These are phyloP conservation scores for Planoprotostelium fungivorum DNA, from an alignment of 78 protist genomes.

Conservation along the genomic window DNA sequence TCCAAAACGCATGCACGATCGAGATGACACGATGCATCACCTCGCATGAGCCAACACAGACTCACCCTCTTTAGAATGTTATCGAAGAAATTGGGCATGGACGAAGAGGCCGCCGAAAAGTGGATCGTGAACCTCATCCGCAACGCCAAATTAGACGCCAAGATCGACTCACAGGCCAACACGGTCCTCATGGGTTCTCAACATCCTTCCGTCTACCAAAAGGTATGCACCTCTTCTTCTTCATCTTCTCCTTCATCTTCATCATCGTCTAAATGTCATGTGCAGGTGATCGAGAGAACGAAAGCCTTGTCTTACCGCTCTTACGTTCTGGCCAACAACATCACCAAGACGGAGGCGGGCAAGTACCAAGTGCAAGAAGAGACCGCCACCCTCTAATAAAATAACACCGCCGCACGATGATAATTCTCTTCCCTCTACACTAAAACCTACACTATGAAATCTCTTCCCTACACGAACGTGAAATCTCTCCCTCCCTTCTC, in stretches of 20 bases:
- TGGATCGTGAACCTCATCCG: conserved; percentile 90
- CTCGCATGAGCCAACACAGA: not conserved
- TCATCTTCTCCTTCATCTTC: not conserved
- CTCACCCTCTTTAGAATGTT: conserved; percentile 37
- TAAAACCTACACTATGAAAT: too few species aligned
- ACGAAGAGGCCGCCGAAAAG: conserved; percentile 69
- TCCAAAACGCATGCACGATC: not conserved
- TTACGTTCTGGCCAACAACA: not conserved
- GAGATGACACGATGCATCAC: not conserved
- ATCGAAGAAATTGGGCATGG: conserved; percentile 73
- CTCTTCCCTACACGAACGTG: too few species aligned
- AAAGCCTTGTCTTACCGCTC: not conserved
- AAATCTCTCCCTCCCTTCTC: too few species aligned
- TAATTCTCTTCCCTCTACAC: too few species aligned
- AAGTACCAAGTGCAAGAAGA: not conserved
- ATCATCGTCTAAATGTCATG: not conserved
- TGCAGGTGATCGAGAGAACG: not conserved
- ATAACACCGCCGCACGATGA: too few species aligned
- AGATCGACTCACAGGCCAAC: conserved; percentile 73
- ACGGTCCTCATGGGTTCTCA: conserved; percentile 78
- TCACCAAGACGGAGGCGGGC: not conserved
- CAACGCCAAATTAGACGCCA: conserved; percentile 78
- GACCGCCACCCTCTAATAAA: not conserved
- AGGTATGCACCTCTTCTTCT: not conserved
- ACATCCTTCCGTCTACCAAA: conserved; percentile 44